A percentile compares a stretch with the other conserved stretches of the same genome.
Conservation (phyloP, 2,329 filamentous ascomycete genomes). For the Fusarium aywerte region DNA sequence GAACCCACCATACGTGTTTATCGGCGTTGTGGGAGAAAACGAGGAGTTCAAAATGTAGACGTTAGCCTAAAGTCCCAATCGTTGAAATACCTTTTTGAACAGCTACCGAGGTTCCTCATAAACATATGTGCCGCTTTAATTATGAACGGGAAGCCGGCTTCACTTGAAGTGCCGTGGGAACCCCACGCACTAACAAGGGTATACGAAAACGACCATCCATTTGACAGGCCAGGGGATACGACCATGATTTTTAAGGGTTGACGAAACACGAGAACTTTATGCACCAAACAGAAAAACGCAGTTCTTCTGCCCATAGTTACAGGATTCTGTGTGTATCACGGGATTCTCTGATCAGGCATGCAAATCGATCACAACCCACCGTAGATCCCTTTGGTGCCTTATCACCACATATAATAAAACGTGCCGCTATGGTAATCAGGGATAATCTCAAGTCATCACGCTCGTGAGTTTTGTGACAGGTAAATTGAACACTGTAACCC, state of each 20-base stretch:
- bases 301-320: neutral
- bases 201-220: neutral
- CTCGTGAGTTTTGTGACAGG: neutral
- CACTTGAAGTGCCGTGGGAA: neutral
- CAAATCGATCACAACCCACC: neutral
- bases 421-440: neutral
- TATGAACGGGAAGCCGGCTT: neutral
- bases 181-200: neutral
- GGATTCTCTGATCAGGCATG: neutral
- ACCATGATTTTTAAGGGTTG: neutral
- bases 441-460: neutral
- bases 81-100: no score
- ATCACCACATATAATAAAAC: neutral
- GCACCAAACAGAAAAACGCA: neutral
- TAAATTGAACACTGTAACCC: neutral
- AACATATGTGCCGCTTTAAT: neutral
- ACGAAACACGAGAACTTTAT: neutral
- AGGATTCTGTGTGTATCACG: neutral
- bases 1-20: no score
- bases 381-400: neutral
- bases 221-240: neutral
- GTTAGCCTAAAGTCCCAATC: no score
- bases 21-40: no score
- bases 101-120: neutral
- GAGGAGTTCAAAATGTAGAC: no score